Evolutionary conservation across 2,329 filamentous ascomycete genomes (phyloP).

Genomic region (Corynespora cassiicola): DNA sequence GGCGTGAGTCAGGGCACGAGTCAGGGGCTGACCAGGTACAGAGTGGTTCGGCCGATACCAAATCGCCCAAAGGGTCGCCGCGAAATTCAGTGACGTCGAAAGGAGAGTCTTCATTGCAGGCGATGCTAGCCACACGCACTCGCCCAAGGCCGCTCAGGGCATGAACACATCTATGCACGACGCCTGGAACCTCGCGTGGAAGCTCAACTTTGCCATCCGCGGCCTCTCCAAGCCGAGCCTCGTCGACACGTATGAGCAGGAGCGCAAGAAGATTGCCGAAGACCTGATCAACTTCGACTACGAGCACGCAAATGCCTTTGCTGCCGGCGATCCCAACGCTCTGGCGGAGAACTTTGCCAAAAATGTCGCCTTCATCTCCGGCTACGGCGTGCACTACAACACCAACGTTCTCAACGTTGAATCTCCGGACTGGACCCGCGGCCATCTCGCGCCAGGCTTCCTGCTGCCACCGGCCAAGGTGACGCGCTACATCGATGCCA

Average conservation of each 20-base stretch:
- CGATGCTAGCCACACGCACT: conserved; percentile 53
- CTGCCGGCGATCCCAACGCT: conserved; percentile 67
- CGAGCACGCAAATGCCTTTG: conserved; percentile 59
- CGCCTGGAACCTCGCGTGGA: conserved; percentile 53
- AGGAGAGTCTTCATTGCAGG: conserved; percentile 57
- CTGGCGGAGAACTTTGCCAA: conserved; percentile 73
- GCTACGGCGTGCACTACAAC: conserved; percentile 72
- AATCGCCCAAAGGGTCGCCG: conserved; percentile 57
- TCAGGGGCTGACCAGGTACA: conserved; percentile 1
- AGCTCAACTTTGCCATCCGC: conserved; percentile 49
- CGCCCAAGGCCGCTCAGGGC: conserved; percentile 51
- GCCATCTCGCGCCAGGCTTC: conserved; percentile 48
- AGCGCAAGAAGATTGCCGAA: conserved; percentile 51
- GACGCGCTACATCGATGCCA: conserved; percentile 77
- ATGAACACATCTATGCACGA: conserved; percentile 56
- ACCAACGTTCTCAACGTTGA: conserved; percentile 68
- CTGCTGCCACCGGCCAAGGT: conserved; percentile 72
- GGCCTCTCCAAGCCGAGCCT: conserved; percentile 46
- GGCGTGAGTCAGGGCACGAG: too few species aligned
- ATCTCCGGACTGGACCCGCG: conserved; percentile 59
- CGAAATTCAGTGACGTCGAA: conserved; percentile 51
- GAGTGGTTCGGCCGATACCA: conserved; percentile 61
- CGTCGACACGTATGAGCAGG: conserved; percentile 48
- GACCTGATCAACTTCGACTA: conserved; percentile 54
- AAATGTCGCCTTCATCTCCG: conserved; percentile 76